Percentiles rank a stretch among this genome's conserved stretches.
phyloP scores from a whole-genome alignment of 1,139 yeast species.

The Sugiyamaella paludigena region DNA sequence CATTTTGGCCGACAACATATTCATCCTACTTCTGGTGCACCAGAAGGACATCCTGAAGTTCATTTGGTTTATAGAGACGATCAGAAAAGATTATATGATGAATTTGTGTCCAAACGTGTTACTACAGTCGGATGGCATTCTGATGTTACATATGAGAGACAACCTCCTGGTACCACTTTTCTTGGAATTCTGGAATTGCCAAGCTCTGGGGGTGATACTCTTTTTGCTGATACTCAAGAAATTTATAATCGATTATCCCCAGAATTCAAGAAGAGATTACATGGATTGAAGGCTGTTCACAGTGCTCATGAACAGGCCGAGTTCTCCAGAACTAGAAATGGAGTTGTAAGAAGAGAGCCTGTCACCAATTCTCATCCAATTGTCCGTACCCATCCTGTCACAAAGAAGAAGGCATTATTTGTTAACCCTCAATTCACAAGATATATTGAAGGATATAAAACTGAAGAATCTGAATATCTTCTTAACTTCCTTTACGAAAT shows the following conservation, averaged over 20 bases:
- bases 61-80: slow-evolving; percentile 50
- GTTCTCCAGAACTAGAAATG: slow-evolving; percentile 44
- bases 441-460: slow-evolving; percentile 53
- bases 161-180: slow-evolving; percentile 62
- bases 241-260: slow-evolving; percentile 60
- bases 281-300: slow-evolving; percentile 52
- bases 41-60: slow-evolving; percentile 57
- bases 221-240: slow-evolving; percentile 54
- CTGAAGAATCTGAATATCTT: slow-evolving; percentile 53
- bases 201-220: slow-evolving; percentile 59
- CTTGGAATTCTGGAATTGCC: slow-evolving; percentile 54
- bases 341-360: slow-evolving; percentile 51
- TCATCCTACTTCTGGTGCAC: slow-evolving; percentile 69
- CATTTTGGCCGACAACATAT: slow-evolving; percentile 62
- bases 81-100: slow-evolving; percentile 16
- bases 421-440: slow-evolving; percentile 57
- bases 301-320: slow-evolving; percentile 52
- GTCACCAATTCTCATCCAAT: slow-evolving; percentile 54
- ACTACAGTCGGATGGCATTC: slow-evolving; percentile 53
- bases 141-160: slow-evolving; percentile 58
- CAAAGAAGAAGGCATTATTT: slow-evolving; percentile 51
- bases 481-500: slow-evolving; percentile 50
- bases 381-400: slow-evolving; percentile 57
- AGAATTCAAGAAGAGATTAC: slow-evolving; percentile 48
- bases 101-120: slow-evolving; percentile 26